phyloP scores from a whole-genome alignment of 441 rosid species.

The Pelargonium myrrhifolium region DNA sequence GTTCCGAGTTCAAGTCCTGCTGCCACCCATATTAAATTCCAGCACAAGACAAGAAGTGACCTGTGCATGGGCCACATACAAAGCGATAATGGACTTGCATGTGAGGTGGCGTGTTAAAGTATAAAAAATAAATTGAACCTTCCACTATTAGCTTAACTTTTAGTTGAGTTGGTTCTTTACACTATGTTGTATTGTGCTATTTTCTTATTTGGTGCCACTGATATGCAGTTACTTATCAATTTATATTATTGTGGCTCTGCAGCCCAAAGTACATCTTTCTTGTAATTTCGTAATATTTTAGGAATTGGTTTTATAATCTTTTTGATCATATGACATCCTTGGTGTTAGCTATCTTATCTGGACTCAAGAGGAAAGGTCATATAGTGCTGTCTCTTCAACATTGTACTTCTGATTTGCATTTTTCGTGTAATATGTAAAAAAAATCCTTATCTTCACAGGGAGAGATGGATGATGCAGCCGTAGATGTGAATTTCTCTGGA shows the following conservation, averaged over 20 bases:
- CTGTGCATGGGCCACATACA: too few relatives aligned
- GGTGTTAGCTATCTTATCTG: neutral
- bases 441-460: constrained; percentile 44
- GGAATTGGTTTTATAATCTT: neutral
- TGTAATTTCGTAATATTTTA: neutral
- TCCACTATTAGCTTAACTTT: too few relatives aligned
- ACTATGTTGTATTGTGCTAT: neutral
- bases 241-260: neutral
- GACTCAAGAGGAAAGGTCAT: neutral
- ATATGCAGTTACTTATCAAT: neutral
- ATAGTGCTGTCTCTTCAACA: neutral
- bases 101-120: too few relatives aligned
- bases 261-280: too few relatives aligned
- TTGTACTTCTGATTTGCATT: neutral
- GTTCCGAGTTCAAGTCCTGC: too few relatives aligned
- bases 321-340: neutral
- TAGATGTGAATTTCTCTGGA: constrained; percentile 94
- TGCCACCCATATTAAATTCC: too few relatives aligned
- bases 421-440: too few relatives aligned
- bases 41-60: too few relatives aligned
- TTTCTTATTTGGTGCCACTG: neutral
- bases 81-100: too few relatives aligned
- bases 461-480: constrained; percentile 87
- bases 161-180: too few relatives aligned
- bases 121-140: too few relatives aligned